A percentile compares a stretch with the other conserved stretches of the same genome.
phyloP scores from a whole-genome alignment of 164 flowering plant genomes.

The Macadamia tetraphylla region DNA sequence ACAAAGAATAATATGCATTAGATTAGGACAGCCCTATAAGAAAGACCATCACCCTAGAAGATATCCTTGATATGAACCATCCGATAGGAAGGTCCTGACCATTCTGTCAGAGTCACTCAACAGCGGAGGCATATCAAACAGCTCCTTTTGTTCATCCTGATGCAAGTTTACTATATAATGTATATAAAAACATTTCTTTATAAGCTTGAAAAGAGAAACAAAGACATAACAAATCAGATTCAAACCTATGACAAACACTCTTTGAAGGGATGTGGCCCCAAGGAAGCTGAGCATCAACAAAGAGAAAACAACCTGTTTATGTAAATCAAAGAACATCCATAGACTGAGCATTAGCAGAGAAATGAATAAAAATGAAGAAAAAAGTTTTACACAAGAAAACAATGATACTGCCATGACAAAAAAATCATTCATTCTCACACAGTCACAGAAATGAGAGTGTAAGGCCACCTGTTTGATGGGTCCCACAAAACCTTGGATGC shows the following conservation, averaged over 20 bases:
- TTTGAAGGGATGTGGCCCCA: conserved; percentile 50
- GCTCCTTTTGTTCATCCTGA: neutral
- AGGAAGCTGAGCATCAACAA: conserved; percentile 54
- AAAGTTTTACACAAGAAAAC: too few relatives aligned
- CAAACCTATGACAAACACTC: conserved; percentile 48
- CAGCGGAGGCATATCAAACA: neutral
- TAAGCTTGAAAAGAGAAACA: neutral
- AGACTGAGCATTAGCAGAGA: neutral
- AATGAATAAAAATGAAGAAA: neutral
- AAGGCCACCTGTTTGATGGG: too few relatives aligned
- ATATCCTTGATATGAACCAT: too few relatives aligned
- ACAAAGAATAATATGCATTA: neutral
- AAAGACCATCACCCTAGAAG: too few relatives aligned
- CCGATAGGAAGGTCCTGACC: neutral
- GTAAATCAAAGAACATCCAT: neutral
- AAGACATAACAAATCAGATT: conserved; percentile 9
- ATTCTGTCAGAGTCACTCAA: neutral
- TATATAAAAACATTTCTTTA: neutral
- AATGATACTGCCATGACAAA: too few relatives aligned
- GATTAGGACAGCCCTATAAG: too few relatives aligned
- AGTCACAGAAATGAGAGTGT: too few relatives aligned
- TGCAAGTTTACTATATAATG: neutral
- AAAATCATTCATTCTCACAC: too few relatives aligned
- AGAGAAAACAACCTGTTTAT: conserved; percentile 49
- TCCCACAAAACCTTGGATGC: too few relatives aligned